Evolutionary conservation across 2,329 filamentous ascomycete species (phyloP), one percentile per base, ranked within the genome.

Genomic region (Zasmidium cellare): DNA sequence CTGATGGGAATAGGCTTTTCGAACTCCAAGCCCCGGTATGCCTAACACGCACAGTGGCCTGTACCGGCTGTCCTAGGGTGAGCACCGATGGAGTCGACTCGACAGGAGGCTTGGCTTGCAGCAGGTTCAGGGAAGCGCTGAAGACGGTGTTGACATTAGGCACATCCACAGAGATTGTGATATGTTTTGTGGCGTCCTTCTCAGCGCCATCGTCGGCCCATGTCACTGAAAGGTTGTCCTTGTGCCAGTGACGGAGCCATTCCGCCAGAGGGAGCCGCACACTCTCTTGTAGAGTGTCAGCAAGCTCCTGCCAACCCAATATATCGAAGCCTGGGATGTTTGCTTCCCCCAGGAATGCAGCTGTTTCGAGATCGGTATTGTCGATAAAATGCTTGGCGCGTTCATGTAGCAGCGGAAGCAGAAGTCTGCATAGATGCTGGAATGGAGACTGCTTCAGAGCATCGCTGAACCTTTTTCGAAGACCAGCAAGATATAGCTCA

Each of bases 111-210:
- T 12, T 45, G 19, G 16, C 22, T 56, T 70, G 23, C 56, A 60
- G 35, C 53, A 67, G 66, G 9, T 52, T 72, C 54, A 72, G 45
- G 55, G 64, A 47, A 2, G 89, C 88, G 0, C 90, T 96, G 73
- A 96, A 89, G 0, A 97, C 84, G 19, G 96, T 84, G 49, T 90
- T 85, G 1, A 96, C 81, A 1, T 88, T 87, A 0, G 93, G 93
- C 1, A 99, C 86, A 58, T 96, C 91, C 14, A 99, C 92, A 0
- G 92, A 90, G 53, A 99, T 96, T 25, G 89, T 80, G 65, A 99
- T 92, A 12, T 86, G 87, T 19, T 61, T 61, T n/a, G 54, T 22
- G 53, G 53, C 57, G 25, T 46, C 11, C 51, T 25, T 24, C 38
- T 57, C 79, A 19, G 24, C 14, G 52, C 49, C 18, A 69, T 1